These are phyloP conservation scores for Venturia nashicola DNA, from an alignment of 2,329 filamentous ascomycete species.

Conservation along the genomic window DNA sequence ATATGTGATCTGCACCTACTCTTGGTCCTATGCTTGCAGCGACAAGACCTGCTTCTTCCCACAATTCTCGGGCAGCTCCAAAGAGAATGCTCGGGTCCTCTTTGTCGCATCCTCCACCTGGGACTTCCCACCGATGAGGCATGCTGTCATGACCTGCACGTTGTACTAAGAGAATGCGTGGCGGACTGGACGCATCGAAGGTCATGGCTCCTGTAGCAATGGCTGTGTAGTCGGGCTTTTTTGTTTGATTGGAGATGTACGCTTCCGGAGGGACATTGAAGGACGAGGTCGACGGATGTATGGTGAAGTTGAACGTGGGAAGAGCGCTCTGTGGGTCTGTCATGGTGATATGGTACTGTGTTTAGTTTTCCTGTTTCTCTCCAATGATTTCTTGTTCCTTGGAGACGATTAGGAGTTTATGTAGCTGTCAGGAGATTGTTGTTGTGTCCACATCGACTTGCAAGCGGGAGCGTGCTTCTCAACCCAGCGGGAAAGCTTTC, in stretches of 20 bases:
- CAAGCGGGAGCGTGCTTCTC: too few species aligned
- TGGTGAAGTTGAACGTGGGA: too few species aligned
- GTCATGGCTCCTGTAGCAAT: not conserved
- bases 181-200: not conserved
- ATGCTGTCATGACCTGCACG: slow-evolving; percentile 33
- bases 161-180: slow-evolving; percentile 34
- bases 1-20: slow-evolving; percentile 11
- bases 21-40: slow-evolving; percentile 16
- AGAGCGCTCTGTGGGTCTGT: too few species aligned
- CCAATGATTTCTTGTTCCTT: too few species aligned
- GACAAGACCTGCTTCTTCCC: slow-evolving; percentile 34
- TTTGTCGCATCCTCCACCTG: slow-evolving; percentile 36
- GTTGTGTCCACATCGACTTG: too few species aligned
- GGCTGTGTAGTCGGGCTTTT: not conserved
- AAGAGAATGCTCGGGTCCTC: slow-evolving; percentile 31
- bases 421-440: not conserved
- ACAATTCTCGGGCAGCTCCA: slow-evolving; percentile 35
- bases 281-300: too few species aligned
- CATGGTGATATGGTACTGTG: too few species aligned
- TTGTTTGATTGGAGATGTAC: not conserved
- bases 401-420: too few species aligned
- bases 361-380: too few species aligned
- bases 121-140: slow-evolving; percentile 36
- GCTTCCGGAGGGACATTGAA: not conserved
- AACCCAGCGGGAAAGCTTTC: not conserved